Evolutionary conservation across 352 stramenopile genomes (phyloP), one percentile per base, ranked within the genome.

Genomic region (Globisporangium apiculatum): DNA sequence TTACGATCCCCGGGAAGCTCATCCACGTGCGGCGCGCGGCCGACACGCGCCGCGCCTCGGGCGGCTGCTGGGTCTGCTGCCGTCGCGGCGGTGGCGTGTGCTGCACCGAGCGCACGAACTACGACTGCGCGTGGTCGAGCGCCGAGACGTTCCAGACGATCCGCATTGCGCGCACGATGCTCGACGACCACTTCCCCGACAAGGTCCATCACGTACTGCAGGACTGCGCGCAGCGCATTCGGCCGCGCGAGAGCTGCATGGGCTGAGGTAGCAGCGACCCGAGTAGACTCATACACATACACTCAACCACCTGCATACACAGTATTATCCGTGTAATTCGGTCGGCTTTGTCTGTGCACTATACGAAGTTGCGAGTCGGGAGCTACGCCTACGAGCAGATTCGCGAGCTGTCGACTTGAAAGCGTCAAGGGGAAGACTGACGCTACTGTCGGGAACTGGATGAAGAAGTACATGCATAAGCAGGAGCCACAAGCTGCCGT

Each of bases 131-230:
- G 12, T 94, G 85, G 85, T 75, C 80, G 12, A 69, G 65, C 1
- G 66, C 71, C 45, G 73, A 75, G 5, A 62, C 83, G 49, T 94
- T 94, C 56, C 67, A 73, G 57, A 78, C 71, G 52, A 92, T 94
- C 43, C 72, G 77, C 52, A 92, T 95, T 35, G 78, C 75, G 12
- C 82, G 83, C 18, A 93, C 83, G 35, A 95, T 95, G 83, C 68
- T 95, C 18, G 83, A 93, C 67, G 83, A 95, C 51, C 86, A 95
- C 58, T 95, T 95, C 52, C 83, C 85, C 1, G 83, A 95, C 68
- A 95, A 94, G 60, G 83, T 95, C 5, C 82, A 95, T 64, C 80
- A 85, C 59, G 85, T 95, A 48, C 73, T 95, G 7, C 76, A 93
- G 52, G 82, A 94, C 59, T 93, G 83, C 53, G 75, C 83, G 42